Evolutionary conservation across 768 basidiomycete species (phyloP).

Genomic region (Auriscalpium vulgare): DNA sequence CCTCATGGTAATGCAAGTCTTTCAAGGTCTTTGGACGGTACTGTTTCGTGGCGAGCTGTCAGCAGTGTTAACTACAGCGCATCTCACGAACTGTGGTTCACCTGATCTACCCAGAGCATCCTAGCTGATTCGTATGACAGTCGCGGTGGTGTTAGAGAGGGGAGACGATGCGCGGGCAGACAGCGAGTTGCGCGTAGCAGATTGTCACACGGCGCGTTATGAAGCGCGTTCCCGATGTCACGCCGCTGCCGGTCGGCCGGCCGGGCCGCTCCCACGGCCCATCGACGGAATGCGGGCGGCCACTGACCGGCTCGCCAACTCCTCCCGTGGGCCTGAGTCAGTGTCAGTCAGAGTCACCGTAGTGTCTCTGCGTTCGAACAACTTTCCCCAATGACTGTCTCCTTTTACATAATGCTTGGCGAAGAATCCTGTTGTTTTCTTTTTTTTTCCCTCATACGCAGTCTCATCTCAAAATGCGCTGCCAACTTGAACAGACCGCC

Average conservation of each 20-base stretch:
- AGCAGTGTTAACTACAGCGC: background rate
- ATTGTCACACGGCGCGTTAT: conserved; percentile 13
- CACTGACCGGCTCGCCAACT: background rate
- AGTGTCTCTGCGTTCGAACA: no score
- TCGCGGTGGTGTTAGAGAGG: background rate
- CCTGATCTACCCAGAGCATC: conserved; percentile 47
- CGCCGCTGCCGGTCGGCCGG: conserved; percentile 9
- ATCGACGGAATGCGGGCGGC: background rate
- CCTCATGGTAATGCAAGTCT: conserved; percentile 81
- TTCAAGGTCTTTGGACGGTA: conserved; percentile 81
- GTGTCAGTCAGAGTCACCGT: no score
- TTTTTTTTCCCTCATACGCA: no score
- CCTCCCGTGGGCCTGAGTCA: background rate
- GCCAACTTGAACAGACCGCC: no score
- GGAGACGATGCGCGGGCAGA: background rate
- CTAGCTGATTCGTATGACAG: background rate
- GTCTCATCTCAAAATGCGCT: no score
- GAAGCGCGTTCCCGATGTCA: conserved; percentile 14
- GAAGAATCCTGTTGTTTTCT: no score
- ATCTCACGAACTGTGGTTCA: conserved; percentile 11
- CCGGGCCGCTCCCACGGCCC: conserved; percentile 2
- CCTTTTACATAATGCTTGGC: no score
- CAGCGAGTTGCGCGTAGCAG: background rate
- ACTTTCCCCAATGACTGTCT: no score
- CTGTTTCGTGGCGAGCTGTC: conserved; percentile 28